Percentiles rank a stretch among this genome's conserved stretches.
phyloP scores from a whole-genome alignment of 164 flowering plant species.

The Aristolochia californica region DNA sequence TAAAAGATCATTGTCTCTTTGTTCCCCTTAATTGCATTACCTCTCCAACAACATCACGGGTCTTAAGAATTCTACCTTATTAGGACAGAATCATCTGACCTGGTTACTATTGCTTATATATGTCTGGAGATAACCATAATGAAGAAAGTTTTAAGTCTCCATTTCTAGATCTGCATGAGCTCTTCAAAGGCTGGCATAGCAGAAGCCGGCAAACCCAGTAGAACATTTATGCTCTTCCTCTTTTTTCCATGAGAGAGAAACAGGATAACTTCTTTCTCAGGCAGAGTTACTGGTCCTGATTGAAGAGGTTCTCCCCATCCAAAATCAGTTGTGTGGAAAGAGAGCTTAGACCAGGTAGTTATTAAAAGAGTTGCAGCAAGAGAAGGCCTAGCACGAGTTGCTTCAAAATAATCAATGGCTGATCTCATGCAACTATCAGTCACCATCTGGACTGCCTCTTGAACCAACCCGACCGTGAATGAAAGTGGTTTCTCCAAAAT shows the following conservation, averaged over 20 bases:
- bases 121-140: too few species aligned
- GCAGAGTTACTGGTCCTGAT: slow-evolving; percentile 77
- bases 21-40: too few species aligned
- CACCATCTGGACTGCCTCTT: slow-evolving; percentile 46
- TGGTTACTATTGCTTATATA: too few species aligned
- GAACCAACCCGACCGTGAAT: slow-evolving; percentile 42
- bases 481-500: slow-evolving; percentile 50
- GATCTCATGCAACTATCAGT: slow-evolving; percentile 74
- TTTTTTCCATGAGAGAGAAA: slow-evolving; percentile 69
- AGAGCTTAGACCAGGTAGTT: slow-evolving; percentile 78
- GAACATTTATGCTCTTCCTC: slow-evolving; percentile 64
- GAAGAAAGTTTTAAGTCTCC: too few species aligned
- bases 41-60: too few species aligned
- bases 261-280: slow-evolving; percentile 72
- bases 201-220: slow-evolving; percentile 77
- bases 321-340: slow-evolving; percentile 65
- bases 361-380: slow-evolving; percentile 61
- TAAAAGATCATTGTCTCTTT: too few species aligned
- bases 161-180: slow-evolving; percentile 29
- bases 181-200: slow-evolving; percentile 67
- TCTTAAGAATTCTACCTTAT: too few species aligned
- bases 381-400: slow-evolving; percentile 68
- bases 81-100: too few species aligned
- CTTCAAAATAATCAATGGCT: slow-evolving; percentile 77
- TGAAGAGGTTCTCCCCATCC: slow-evolving; percentile 89